Base-by-base conservation (phyloP, 306 rosid genomes). In the Lathyrus sativus region DNA sequence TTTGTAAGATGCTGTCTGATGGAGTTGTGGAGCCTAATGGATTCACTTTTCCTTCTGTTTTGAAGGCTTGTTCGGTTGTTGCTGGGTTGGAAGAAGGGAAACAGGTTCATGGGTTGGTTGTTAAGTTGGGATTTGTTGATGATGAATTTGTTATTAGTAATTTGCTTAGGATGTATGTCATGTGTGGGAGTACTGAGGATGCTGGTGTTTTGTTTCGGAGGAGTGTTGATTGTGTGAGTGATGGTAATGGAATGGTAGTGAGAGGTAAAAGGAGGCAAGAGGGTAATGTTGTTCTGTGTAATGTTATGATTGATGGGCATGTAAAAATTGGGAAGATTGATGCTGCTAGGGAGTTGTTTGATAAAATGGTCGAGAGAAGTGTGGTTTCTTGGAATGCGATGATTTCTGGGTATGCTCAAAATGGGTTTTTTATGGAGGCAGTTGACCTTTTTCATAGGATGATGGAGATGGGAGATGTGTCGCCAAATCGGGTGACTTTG, bases 321-420 rank as follows among this genome's bases (percentile, higher is more conserved):
- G 84, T 86, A 3, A 86, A 89, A 76, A 17, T 79, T 50, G 89
- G 90, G 50, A 82, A 84, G 33, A 62, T 86, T 44, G 24, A 33
- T 28, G 80, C 70, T 48, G 95, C 92, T 9, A 63, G 82, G 68
- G 67, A 48, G 0, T 11, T 88, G 84, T 90, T 84, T 45, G 87
- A 88, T n/a, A 62, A 42, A 66, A 84, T 91, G 88, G 84, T 75
- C 39, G 82, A 80, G 2, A 84, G 85, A 80, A 91, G 90, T 76
- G 86, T 86, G 37, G 89, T 86, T 18, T 91, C 91, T 2, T 91
- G 95, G 92, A 91, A 91, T 72, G 86, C 58, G 51, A 77, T 91
- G 84, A 91, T 86, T 45, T 91, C 87, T 13, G 89, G 89, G 13
- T 86, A 83, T 63, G 90, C 90, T 3, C 97, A 91, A 65, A 83